These are phyloP conservation scores for Colletotrichum sidae DNA, from an alignment of 2,329 filamentous ascomycete genomes.

Conservation along the genomic window DNA sequence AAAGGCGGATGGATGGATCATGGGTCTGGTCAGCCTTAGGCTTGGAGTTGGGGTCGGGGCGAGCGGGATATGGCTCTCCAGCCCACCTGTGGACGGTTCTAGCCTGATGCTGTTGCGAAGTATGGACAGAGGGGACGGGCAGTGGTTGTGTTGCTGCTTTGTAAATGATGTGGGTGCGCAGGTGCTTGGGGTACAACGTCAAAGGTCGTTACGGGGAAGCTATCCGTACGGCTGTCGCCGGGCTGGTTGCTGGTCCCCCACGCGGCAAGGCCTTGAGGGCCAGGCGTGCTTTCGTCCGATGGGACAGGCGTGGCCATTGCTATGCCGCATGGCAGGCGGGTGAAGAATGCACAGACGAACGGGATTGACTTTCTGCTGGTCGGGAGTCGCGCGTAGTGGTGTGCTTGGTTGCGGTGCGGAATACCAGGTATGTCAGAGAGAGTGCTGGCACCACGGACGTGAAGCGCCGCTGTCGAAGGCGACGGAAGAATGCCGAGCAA, in stretches of 20 bases:
- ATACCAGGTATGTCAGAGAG: constrained; percentile 5
- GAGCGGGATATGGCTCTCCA: constrained; percentile 17
- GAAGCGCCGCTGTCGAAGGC: no score
- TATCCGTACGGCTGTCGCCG: constrained; percentile 18
- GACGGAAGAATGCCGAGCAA: constrained; percentile 26
- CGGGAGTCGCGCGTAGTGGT: constrained; percentile 13
- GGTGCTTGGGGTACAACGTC: neutral
- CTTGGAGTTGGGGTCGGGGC: constrained; percentile 27
- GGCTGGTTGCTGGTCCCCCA: constrained; percentile 26
- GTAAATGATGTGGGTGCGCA: neutral
- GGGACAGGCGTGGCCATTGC: neutral
- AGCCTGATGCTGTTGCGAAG: no score
- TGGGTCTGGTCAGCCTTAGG: constrained; percentile 34
- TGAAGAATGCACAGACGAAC: constrained; percentile 16
- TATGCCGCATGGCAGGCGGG: neutral
- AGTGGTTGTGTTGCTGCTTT: neutral
- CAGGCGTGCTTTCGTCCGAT: constrained; percentile 26
- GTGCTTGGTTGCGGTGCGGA: no score
- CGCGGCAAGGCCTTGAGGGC: constrained; percentile 28
- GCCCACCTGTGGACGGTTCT: no score
- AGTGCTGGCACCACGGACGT: neutral
- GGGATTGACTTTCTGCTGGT: constrained; percentile 10
- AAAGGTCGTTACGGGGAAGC: neutral
- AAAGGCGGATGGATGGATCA: constrained; percentile 11
- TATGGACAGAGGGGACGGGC: no score